These are phyloP conservation scores for Debaryomyces fabryi DNA, from an alignment of 1,139 yeast species.

Conservation along the genomic window DNA sequence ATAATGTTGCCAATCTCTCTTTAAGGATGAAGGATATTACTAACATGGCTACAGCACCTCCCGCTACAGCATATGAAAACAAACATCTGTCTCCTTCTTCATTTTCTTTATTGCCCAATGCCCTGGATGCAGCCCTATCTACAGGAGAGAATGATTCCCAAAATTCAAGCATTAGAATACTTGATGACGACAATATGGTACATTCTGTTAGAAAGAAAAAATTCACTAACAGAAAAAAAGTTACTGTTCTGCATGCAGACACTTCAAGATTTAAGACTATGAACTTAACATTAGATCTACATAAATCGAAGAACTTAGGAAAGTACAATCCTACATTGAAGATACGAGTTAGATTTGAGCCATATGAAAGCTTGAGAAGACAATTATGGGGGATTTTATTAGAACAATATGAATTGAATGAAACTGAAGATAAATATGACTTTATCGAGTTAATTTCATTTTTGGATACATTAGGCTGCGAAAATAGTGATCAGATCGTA, in stretches of 20 bases:
- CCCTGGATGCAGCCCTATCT: constrained; percentile 11
- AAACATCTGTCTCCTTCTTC: not conserved
- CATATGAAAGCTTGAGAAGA: constrained; percentile 65
- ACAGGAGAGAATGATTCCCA: constrained; percentile 22
- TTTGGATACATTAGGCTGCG: constrained; percentile 65
- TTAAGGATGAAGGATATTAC: constrained; percentile 55
- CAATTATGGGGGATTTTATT: constrained; percentile 73
- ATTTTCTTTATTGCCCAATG: not conserved
- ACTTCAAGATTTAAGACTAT: constrained; percentile 47
- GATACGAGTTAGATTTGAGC: constrained; percentile 65
- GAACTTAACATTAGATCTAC: constrained; percentile 40
- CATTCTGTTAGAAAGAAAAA: constrained; percentile 32
- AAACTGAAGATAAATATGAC: constrained; percentile 42
- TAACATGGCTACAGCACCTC: constrained; percentile 28
- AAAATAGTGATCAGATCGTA: constrained; percentile 51
- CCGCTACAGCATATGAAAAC: not conserved
- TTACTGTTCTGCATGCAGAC: constrained; percentile 36
- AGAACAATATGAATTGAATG: constrained; percentile 48
- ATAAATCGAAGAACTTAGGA: constrained; percentile 35
- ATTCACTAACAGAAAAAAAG: constrained; percentile 30
- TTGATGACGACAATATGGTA: constrained; percentile 37
- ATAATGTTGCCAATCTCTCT: constrained; percentile 69
- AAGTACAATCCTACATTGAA: constrained; percentile 57
- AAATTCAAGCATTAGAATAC: constrained; percentile 23
- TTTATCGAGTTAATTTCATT: constrained; percentile 58